Percentiles rank a stretch among this genome's conserved stretches.
Conservation (phyloP, 352 stramenopile genomes). For the Phytopythium aichiense region DNA sequence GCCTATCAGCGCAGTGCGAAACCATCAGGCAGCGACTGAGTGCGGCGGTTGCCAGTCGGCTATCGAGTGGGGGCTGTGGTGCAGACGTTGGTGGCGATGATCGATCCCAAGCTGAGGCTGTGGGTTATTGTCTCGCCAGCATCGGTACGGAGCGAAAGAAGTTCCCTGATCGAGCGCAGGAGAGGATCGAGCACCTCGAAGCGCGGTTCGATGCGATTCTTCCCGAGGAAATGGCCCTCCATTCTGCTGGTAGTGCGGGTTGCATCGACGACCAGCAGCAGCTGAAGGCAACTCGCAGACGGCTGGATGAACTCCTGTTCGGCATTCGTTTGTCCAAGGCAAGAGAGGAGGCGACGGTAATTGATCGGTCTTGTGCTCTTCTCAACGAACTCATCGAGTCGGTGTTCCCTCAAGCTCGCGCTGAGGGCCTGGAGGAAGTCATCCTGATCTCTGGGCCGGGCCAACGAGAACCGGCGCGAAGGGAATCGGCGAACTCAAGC, state of each 20-base stretch:
- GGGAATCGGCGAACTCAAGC: not conserved
- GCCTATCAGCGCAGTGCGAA: not conserved
- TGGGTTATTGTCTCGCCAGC: not conserved
- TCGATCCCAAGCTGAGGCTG: not conserved
- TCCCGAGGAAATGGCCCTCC: slow-evolving; percentile 15
- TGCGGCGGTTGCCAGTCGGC: not conserved
- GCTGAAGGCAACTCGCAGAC: not conserved
- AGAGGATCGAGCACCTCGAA: slow-evolving; percentile 37
- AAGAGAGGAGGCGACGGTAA: not conserved
- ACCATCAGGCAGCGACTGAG: not conserved
- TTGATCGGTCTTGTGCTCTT: not conserved
- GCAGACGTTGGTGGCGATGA: too few relatives aligned
- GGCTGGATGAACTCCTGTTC: not conserved
- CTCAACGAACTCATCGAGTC: not conserved
- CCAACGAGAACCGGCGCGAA: not conserved
- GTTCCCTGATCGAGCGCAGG: slow-evolving; percentile 25
- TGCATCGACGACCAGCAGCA: not conserved
- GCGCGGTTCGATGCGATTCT: slow-evolving; percentile 29
- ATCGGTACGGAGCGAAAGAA: slow-evolving; percentile 20
- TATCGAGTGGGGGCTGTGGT: not conserved
- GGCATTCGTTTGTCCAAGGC: not conserved
- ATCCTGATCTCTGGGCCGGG: not conserved
- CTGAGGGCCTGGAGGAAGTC: not conserved
- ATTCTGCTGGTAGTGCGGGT: too few relatives aligned
- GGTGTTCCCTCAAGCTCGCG: not conserved